These are phyloP conservation scores for Diaporthe aspalathi DNA, from an alignment of 2,329 filamentous ascomycete species.

Conservation along the genomic window DNA sequence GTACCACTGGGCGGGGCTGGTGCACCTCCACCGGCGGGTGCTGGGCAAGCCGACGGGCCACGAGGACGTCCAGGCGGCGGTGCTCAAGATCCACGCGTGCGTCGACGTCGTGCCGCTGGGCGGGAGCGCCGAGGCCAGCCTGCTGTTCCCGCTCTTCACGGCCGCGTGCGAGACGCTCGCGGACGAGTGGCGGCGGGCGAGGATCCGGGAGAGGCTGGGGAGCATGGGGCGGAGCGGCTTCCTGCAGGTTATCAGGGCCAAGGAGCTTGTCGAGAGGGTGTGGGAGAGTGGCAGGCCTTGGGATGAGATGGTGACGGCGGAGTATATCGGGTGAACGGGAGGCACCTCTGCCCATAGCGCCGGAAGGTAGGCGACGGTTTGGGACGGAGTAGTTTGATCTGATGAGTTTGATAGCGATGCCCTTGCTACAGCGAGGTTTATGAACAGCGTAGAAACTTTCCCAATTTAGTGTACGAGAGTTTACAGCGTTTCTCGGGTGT, in stretches of 20 bases:
- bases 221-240: conserved; percentile 79
- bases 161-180: conserved; percentile 77
- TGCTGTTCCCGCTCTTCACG: conserved; percentile 85
- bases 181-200: conserved; percentile 64
- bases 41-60: conserved; percentile 70
- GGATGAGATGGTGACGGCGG: conserved; percentile 74
- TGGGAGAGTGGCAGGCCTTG: conserved; percentile 77
- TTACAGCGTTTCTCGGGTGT: background rate
- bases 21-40: conserved; percentile 81
- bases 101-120: conserved; percentile 72
- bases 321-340: conserved; percentile 71
- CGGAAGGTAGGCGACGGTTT: background rate
- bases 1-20: conserved; percentile 81
- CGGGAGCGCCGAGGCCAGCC: conserved; percentile 78
- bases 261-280: conserved; percentile 73
- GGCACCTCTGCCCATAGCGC: background rate
- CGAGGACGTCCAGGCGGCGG: conserved; percentile 70
- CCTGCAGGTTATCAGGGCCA: conserved; percentile 75
- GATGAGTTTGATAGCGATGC: conserved; percentile 1
- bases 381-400: conserved; percentile 1
- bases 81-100: conserved; percentile 71
- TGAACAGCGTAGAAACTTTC: conserved; percentile 3
- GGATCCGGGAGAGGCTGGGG: conserved; percentile 74
- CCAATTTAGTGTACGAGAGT: background rate
- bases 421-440: background rate